Base-by-base conservation (phyloP, 1,284 basidiomycete species). In the Ganoderma meredithae region DNA sequence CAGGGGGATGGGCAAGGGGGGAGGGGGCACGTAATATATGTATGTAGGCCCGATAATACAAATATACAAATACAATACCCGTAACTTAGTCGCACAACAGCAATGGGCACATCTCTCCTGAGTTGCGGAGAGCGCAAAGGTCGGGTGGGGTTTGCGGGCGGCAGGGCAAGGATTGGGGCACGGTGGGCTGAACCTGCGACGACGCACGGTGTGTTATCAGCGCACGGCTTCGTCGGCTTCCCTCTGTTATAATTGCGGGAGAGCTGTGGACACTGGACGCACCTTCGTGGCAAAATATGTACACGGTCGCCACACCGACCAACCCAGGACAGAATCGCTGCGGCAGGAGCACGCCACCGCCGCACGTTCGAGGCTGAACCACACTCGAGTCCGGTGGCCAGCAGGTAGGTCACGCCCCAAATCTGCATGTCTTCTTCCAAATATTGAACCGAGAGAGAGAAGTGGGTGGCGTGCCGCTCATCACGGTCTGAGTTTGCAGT, bases 21-120 rank as follows among this genome's bases (percentile, higher is more conserved):
- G 1, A 39, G 25, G 39, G 19, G 55, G 55, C 19, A 12, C 33
- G 19, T 12, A 33, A 17, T n/a, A 39, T 41, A 27, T 12, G 39
- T 40, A 41, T 13, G 22, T 40, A 40, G 36, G 22, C 39, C 13
- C 22, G 39, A 41, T 22, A 43, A 60, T 60, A 40, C 31, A 52
- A 64, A 62, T 64, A 31, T 62, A 67, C 65, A 69, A 69, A 72
- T 72, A 72, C 71, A 72, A 70, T 70, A 43, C 49, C 61, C 65
- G 71, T 72, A 72, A 72, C 62, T 70, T 72, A 70, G 58, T 72
- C 65, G 69, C 71, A 72, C 71, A 72, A 70, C 71, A 72, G 52
- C 15, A 55, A 41, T 15, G 39, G 62, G 44, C 61, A 62, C 60
- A 31, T 36, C 52, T 44, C 59, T 36, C 59, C 25, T 44, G 19